Conservation (phyloP, 1,284 basidiomycete species). For the Chondrostereum purpureum region DNA sequence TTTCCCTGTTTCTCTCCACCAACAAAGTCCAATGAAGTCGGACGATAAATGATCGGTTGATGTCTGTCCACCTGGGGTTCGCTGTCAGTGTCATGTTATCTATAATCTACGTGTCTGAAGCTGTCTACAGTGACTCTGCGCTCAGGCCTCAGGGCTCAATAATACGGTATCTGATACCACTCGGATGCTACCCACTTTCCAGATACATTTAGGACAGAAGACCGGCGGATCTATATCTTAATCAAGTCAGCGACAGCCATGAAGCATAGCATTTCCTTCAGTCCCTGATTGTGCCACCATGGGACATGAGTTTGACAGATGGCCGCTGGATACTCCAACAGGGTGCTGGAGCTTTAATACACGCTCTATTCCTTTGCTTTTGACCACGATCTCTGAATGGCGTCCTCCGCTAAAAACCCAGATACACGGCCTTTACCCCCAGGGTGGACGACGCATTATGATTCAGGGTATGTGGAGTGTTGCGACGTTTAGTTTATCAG, state of each 20-base stretch:
- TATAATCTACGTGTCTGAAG: background rate
- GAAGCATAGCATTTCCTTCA: too few relatives aligned
- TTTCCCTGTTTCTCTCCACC: too few relatives aligned
- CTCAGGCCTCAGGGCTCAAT: background rate
- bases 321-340: background rate
- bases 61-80: background rate
- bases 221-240: background rate
- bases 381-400: background rate
- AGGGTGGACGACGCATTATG: background rate
- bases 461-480: background rate
- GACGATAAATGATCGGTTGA: background rate
- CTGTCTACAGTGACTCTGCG: background rate
- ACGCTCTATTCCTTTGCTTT: background rate
- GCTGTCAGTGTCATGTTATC: background rate
- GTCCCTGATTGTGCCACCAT: background rate
- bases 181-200: background rate
- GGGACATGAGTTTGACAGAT: background rate
- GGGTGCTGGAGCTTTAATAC: background rate
- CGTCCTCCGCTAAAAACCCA: background rate
- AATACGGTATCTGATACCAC: background rate
- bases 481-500: background rate
- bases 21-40: too few relatives aligned
- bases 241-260: too few relatives aligned
- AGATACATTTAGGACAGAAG: background rate
- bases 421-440: background rate